Evolutionary conservation across 2,329 filamentous ascomycete genomes (phyloP).

Genomic region (Diaporthe nobilis): DNA sequence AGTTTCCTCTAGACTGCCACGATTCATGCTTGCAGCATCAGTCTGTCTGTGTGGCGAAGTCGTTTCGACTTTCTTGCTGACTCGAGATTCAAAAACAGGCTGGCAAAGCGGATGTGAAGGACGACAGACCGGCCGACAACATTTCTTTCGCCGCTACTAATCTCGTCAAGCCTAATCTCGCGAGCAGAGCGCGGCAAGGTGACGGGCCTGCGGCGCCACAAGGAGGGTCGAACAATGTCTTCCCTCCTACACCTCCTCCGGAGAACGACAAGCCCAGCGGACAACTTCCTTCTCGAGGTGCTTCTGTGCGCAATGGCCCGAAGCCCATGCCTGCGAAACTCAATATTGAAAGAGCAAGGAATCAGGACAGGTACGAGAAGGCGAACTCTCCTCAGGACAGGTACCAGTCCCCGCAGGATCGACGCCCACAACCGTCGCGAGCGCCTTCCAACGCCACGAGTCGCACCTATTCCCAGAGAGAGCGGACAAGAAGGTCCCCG

Average conservation of each 20-base stretch:
- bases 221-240: conserved; percentile 76
- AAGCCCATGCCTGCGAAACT: conserved; percentile 74
- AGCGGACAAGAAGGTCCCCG: conserved; percentile 51
- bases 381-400: conserved; percentile 60
- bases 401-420: conserved; percentile 41
- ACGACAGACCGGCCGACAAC: conserved; percentile 86
- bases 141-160: conserved; percentile 95
- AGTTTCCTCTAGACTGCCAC: background rate
- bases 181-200: conserved; percentile 86
- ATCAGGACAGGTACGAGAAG: conserved; percentile 69
- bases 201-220: conserved; percentile 67
- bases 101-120: conserved; percentile 70
- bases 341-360: conserved; percentile 70
- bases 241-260: conserved; percentile 98
- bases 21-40: background rate
- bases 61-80: background rate
- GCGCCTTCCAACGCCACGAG: conserved; percentile 62
- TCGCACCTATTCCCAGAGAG: conserved; percentile 60
- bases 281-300: conserved; percentile 63
- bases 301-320: conserved; percentile 73
- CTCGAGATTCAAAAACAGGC: conserved; percentile 43
- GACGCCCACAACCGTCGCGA: conserved; percentile 55
- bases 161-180: conserved; percentile 87
- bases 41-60: background rate
- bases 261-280: conserved; percentile 78